These are phyloP conservation scores for Fusarium sp. DNA, from an alignment of 2,329 filamentous ascomycete species.

Conservation along the genomic window DNA sequence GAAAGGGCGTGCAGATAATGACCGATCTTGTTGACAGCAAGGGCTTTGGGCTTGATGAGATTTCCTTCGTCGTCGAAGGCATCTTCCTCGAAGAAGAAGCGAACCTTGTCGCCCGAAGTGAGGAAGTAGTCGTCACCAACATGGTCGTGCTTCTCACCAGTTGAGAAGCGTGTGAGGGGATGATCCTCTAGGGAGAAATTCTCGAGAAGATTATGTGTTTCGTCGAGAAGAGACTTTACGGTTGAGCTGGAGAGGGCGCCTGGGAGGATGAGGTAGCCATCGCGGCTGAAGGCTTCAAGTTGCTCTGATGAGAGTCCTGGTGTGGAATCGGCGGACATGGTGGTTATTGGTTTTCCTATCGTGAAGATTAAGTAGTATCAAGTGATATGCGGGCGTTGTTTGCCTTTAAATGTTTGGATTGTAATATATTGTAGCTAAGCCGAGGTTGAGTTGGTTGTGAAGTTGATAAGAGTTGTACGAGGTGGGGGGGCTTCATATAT, in stretches of 20 bases:
- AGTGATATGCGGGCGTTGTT: background rate
- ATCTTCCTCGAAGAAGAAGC: slow-evolving; percentile 98
- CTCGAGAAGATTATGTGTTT: slow-evolving; percentile 81
- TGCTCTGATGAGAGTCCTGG: slow-evolving; percentile 79
- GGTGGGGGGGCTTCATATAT: slow-evolving; percentile 39
- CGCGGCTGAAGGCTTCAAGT: slow-evolving; percentile 78
- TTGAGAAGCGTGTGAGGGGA: slow-evolving; percentile 94
- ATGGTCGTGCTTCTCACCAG: slow-evolving; percentile 81
- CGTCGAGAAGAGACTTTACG: slow-evolving; percentile 77
- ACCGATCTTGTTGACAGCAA: slow-evolving; percentile 91
- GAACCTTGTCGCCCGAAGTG: slow-evolving; percentile 88
- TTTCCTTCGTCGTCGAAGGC: slow-evolving; percentile 78
- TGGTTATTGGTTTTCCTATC: background rate
- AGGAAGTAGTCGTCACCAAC: slow-evolving; percentile 97
- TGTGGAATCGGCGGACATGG: slow-evolving; percentile 38
- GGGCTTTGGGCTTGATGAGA: slow-evolving; percentile 83
- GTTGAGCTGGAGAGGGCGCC: slow-evolving; percentile 78
- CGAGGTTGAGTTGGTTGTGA: slow-evolving; percentile 32
- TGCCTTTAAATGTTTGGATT: background rate
- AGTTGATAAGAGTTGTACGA: slow-evolving; percentile 29
- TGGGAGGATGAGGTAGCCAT: slow-evolving; percentile 93
- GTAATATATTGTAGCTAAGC: background rate
- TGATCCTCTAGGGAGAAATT: slow-evolving; percentile 85
- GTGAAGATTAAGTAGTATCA: background rate
- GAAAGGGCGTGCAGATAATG: slow-evolving; percentile 82